Evolutionary conservation across 768 basidiomycete genomes (phyloP), one percentile per base, ranked within the genome.

Genomic region (Trametes cubensis): DNA sequence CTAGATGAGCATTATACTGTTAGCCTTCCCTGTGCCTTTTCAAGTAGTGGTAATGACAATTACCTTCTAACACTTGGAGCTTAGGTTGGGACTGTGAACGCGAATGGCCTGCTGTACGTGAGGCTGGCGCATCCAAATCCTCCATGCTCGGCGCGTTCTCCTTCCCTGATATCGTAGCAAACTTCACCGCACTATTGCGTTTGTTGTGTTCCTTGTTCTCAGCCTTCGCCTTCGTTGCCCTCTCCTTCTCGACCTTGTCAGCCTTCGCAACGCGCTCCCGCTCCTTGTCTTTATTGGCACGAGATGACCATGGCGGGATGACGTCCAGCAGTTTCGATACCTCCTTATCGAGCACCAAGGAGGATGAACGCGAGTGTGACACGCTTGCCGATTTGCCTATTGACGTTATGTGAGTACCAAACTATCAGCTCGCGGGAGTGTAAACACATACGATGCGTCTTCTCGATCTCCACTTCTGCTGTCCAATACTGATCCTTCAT

Each of bases 401-500:
- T 47, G 17, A 23, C 8, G 8, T 25, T 21, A 57, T 59, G 23
- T 40, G 14, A 67, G 57, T 10, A 38, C 28, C 25, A n/a, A 14
- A 17, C 39, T 17, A 23, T 41, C 47, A 34, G 17, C 7, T 8
- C 23, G 34, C 46, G 44, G n/a, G 2, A 20, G 18, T 26, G n/a
- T 25, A 3, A 21, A 28, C 6, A 79, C 82, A 58, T 66, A 85
- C 83, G 78, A 67, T 85, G 83, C 18, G 71, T 39, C 18, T 44
- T 51, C 7, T 52, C 72, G 70, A 57, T 70, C 71, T 59, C 66
- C 41, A 64, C 66, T 15, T 60, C 56, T 25, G 70, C 67, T 6
- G 76, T 72, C 90, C 90, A 94, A 71, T 88, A 94, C 1, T 78
- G 61, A 67, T 94, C 91, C 23, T 67, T 73, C 73, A 91, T 83